Evolutionary conservation across 192 early-diverging fungal genomes (phyloP), one percentile per base, ranked within the genome.

Genomic region (Entomortierella chlamydospora): DNA sequence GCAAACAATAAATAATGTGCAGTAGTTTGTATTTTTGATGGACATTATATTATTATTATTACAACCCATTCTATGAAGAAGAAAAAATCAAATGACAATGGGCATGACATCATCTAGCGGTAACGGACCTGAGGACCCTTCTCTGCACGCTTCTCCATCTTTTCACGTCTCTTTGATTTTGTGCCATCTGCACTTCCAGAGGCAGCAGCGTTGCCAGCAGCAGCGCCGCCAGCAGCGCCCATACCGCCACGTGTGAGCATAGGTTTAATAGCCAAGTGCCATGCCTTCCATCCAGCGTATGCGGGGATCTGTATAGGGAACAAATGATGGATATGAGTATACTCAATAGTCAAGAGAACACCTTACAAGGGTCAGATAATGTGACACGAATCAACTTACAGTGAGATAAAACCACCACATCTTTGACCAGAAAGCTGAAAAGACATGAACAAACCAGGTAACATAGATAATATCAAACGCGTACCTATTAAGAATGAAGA

Each of bases 381-480:
- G 26, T 56, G 52, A 22, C 41, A 45, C 1, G 42, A 37, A 29
- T 41, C 17, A 28, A 70, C 83, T 72, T 83, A 86, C 88, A 50
- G 76, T 55, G 30, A 84, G 68, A 31, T 84, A 84, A 37, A 78
- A 70, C 63, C 72, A 87, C 89, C 83, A 90, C 63, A 82, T 73
- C 68, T 87, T 84, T 45, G 74, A 71, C 52, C 86, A 91, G 26
- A 90, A 83, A 23, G 89, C 89, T 26, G 89, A 89, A 10, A 83
- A 81, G 39, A 90, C 69, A 73, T 93, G 91, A 37, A 91, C 91
- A 61, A 91, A 87, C 93, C 93, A 94, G 22, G 92, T 90, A 34
- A 95, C 84, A 56, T 95, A 95, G 56, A 95, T 92, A 53, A 94
- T 88, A 61, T 95, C 94, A 73, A 94, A 95, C 81, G 91, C 90